Conservation (phyloP, 352 stramenopile genomes). For the Globisporangium nunn region DNA sequence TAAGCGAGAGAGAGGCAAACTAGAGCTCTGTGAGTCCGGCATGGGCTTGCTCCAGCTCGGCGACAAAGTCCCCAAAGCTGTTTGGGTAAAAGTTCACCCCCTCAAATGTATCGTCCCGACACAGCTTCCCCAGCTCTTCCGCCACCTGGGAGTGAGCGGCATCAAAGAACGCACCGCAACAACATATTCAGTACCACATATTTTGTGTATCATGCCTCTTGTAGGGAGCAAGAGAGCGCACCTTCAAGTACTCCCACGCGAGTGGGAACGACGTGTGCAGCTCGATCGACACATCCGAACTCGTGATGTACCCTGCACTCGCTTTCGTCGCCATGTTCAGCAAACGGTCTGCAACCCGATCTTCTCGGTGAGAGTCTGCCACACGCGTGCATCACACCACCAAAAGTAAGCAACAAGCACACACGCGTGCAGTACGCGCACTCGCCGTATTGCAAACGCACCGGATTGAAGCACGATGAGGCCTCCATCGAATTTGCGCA, state of each 20-base stretch:
- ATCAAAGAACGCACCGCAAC: background rate
- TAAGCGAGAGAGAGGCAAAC: background rate
- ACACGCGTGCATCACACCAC: background rate
- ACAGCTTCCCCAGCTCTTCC: conserved; percentile 91
- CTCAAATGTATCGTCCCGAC: conserved; percentile 94
- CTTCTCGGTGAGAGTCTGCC: conserved; percentile 79
- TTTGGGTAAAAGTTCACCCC: conserved; percentile 94
- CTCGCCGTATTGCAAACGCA: conserved; percentile 3
- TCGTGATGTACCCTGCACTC: conserved; percentile 78
- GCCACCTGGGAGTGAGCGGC: conserved; percentile 49
- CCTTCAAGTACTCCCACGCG: conserved; percentile 93
- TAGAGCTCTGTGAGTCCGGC: conserved; percentile 9
- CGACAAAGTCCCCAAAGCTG: conserved; percentile 61
- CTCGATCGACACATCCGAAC: conserved; percentile 85
- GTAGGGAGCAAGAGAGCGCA: conserved; percentile 9
- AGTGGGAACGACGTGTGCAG: conserved; percentile 93
- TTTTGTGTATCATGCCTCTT: too few species aligned
- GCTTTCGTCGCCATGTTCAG: conserved; percentile 72
- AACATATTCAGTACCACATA: background rate
- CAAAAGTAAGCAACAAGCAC: background rate
- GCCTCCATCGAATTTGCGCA: conserved; percentile 91
- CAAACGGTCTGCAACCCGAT: conserved; percentile 65
- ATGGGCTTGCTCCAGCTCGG: background rate
- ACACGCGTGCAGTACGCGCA: too few species aligned
- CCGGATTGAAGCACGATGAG: conserved; percentile 91